A percentile compares a stretch with the other conserved stretches of the same genome.
Evolutionary conservation across 257 asterid genomes (phyloP).

Genomic region (Solanum paucissectum): DNA sequence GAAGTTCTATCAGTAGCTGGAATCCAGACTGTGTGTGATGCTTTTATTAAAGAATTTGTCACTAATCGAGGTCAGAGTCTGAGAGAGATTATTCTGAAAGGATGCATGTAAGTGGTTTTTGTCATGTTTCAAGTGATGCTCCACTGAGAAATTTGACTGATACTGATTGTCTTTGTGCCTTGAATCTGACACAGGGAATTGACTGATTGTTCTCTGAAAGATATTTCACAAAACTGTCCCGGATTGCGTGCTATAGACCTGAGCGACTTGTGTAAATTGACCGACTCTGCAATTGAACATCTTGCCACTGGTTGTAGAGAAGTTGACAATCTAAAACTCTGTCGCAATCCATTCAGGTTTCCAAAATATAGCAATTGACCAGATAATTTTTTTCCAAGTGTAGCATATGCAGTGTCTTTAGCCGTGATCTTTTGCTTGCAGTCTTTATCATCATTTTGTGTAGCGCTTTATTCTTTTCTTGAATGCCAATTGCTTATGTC

Average conservation of each 20-base stretch:
- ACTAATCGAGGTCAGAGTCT: constrained; percentile 47
- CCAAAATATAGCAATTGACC: neutral
- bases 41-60: constrained; percentile 39
- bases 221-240: constrained; percentile 48
- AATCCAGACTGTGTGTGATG: constrained; percentile 51
- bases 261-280: constrained; percentile 47
- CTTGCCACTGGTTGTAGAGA: constrained; percentile 83
- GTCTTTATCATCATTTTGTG: neutral
- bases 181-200: constrained; percentile 44
- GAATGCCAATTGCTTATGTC: neutral
- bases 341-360: constrained; percentile 74
- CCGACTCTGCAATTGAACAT: constrained; percentile 64
- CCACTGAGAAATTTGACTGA: neutral
- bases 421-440: neutral
- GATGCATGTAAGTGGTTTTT: constrained; percentile 54
- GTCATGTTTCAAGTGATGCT: neutral
- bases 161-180: neutral
- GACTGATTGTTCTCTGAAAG: constrained; percentile 56
- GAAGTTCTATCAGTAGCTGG: constrained; percentile 84
- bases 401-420: neutral
- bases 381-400: neutral
- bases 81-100: constrained; percentile 71
- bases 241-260: constrained; percentile 58
- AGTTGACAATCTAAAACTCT: constrained; percentile 44
- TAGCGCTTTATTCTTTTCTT: neutral